These are phyloP conservation scores for Entomortierella beljakovae DNA, from an alignment of 192 early-diverging fungal species.

Conservation along the genomic window DNA sequence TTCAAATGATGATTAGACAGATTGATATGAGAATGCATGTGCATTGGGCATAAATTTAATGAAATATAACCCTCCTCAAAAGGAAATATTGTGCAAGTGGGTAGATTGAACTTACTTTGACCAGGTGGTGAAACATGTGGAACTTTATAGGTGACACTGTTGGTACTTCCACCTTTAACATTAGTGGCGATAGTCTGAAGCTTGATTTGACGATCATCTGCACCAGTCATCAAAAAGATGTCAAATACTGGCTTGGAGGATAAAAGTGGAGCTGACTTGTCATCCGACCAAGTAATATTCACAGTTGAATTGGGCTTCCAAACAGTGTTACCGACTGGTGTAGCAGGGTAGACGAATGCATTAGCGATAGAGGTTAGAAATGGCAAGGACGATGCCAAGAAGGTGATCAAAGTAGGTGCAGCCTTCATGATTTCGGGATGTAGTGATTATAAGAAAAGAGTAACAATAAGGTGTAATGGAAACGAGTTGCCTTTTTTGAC, in stretches of 20 bases:
- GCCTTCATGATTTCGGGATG: not conserved
- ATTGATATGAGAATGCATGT: no score
- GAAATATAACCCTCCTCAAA: no score
- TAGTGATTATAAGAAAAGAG: not conserved
- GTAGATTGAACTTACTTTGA: slow-evolving; percentile 35
- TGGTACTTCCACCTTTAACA: slow-evolving; percentile 30
- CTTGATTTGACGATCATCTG: slow-evolving; percentile 42
- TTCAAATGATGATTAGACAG: no score
- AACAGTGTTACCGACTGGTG: slow-evolving; percentile 26
- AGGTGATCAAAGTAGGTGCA: not conserved
- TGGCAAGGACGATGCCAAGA: not conserved
- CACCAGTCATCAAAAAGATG: slow-evolving; percentile 48
- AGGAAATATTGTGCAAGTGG: no score
- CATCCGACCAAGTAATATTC: slow-evolving; percentile 35
- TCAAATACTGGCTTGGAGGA: slow-evolving; percentile 34
- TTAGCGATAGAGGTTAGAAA: not conserved
- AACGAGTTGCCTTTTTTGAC: no score
- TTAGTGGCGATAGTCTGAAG: slow-evolving; percentile 33
- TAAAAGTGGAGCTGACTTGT: slow-evolving; percentile 15
- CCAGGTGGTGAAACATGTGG: slow-evolving; percentile 44
- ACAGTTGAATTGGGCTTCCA: slow-evolving; percentile 32
- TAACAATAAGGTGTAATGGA: no score
- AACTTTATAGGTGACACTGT: slow-evolving; percentile 27
- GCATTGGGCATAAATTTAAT: no score
- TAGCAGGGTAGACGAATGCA: slow-evolving; percentile 37